Base-by-base conservation (phyloP, 2,329 filamentous ascomycete species). In the Fusarium sp. region DNA sequence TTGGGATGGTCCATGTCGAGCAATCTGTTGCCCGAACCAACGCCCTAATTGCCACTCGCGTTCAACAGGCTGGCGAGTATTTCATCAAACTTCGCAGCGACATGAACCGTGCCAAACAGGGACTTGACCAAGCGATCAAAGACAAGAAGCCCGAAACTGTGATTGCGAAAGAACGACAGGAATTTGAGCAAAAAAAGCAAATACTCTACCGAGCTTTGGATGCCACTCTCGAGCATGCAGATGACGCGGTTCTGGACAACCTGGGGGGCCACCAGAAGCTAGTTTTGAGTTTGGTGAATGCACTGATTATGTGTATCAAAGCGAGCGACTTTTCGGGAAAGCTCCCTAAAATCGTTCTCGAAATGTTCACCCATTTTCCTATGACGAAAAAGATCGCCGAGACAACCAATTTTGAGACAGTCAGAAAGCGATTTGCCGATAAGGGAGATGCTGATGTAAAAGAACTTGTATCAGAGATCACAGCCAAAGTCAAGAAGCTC, bases 391-490 rank as follows among this genome's bases (percentile, higher is more conserved):
- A 85, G 68, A 88, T 89, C 35, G 80, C 89, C 41, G 86, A 89
- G 68, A 89, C 86, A 63, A 86, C 89, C 39, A 92, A 92, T 73
- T 86, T 93, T 57, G 85, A 88, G 59, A 88, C 86, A 56, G 86
- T 92, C 18, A 84, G 89, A 39, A 88, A 88, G 64, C 85, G 87
- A 11, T 88, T 91, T 74, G 85, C 84, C 63, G 90, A 88, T 73
- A 89, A 88, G 72, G 90, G 88, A 26, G 89, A 92, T 72, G 84
- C 86, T 1, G 87, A 90, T 53, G 86, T 88, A 47, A 90, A 90
- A 71, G 84, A 84, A 7, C 80, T 90, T 46, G 87, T 91, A 7
- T 84, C 85, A 35, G 84, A 85, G 62, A 89, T 91, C 46, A 78
- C 85, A n/a, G 71, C 75, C 29, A 82, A 82, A n/a, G 77, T 83